Base-by-base conservation (phyloP, 2,329 filamentous ascomycete genomes). In the Paraphaeosphaeria sporulosa region DNA sequence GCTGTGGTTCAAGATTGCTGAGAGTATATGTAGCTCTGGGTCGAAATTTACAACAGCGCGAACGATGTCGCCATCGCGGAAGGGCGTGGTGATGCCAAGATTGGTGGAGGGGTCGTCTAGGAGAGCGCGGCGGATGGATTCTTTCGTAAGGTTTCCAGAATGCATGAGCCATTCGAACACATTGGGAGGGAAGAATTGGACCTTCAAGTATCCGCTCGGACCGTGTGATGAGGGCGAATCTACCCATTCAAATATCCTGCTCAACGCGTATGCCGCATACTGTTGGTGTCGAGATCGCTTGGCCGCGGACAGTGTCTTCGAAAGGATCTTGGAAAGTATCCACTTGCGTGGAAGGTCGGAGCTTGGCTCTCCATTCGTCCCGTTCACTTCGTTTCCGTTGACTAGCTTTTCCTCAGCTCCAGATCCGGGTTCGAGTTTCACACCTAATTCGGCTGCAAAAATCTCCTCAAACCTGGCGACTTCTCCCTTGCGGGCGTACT, bases 11-110 rank as follows among this genome's bases (percentile, higher is more conserved):
- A 94, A 80, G 60, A 92, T 87, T 57, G 84, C 85, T 46, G 89
- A 83, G 42, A 93, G 81, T 2, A 92, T 80, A 53, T 88, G 86
- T 74, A 92, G 84, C 36, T 88, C 87, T 2, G 87, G 85, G 67
- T 93, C 90, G n/a, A 89, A 82, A 51, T 88, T 83, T 0, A 85
- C 83, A 40, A 93, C 79, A 47, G 88, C 82, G 47, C 82, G 78
- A 23, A 91, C 84, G 4, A 93, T 81, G 59, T 90, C 86, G 36
- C 86, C 85, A 12, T 88, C 83, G 15, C 85, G 77, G 27, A 84
- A 80, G n/a, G 80, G 76, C 44, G 85, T 82, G 15, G 78, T 72
- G 21, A 76, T 76, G 27, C 78, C 74, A 19, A 83, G 76, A 36
- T 83, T 79, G 15, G 81, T 80, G 0, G 66, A 58, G 8, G 60